Evolutionary conservation across 2,329 filamentous ascomycete species (phyloP).

Genomic region (Ophidiomyces ophidiicola): DNA sequence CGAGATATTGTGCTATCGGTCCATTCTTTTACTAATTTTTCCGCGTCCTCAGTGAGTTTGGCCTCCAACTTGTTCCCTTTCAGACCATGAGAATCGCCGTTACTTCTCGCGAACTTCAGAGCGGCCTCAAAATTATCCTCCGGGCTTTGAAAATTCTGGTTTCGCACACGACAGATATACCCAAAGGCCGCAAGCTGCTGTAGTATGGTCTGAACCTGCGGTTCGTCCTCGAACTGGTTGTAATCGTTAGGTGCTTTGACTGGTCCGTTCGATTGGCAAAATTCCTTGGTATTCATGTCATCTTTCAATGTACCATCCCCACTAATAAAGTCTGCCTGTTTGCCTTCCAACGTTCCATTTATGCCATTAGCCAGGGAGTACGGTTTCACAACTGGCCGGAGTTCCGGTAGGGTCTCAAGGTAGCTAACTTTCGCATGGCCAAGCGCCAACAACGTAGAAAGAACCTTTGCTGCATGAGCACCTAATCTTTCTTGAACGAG

Average conservation of each 20-base stretch:
- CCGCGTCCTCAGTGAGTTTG: slow-evolving; percentile 22
- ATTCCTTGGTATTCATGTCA: slow-evolving; percentile 16
- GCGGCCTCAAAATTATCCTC: slow-evolving; percentile 31
- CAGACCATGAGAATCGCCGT: slow-evolving; percentile 23
- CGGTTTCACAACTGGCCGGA: slow-evolving; percentile 15
- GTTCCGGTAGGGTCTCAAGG: slow-evolving; percentile 31
- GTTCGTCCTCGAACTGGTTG: slow-evolving; percentile 16
- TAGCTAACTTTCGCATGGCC: slow-evolving; percentile 55
- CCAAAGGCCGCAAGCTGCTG: slow-evolving; percentile 32
- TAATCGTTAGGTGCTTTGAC: slow-evolving; percentile 18
- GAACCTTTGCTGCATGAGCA: slow-evolving; percentile 57
- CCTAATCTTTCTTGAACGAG: slow-evolving; percentile 64
- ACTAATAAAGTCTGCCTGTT: slow-evolving; percentile 18
- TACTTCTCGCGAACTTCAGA: slow-evolving; percentile 23
- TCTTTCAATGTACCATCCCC: slow-evolving; percentile 27
- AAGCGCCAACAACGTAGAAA: slow-evolving; percentile 61
- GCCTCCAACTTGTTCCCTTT: slow-evolving; percentile 32
- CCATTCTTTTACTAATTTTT: slow-evolving; percentile 24
- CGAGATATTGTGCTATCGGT: slow-evolving; percentile 27
- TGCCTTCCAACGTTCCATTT: slow-evolving; percentile 15
- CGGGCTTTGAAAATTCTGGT: slow-evolving; percentile 32
- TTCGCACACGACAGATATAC: slow-evolving; percentile 30
- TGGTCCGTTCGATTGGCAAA: neutral
- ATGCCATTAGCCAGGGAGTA: slow-evolving; percentile 16
- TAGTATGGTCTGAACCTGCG: slow-evolving; percentile 28